These are phyloP conservation scores for Fonsecaea multimorphosa DNA, from an alignment of 2,329 filamentous ascomycete species.

Conservation along the genomic window DNA sequence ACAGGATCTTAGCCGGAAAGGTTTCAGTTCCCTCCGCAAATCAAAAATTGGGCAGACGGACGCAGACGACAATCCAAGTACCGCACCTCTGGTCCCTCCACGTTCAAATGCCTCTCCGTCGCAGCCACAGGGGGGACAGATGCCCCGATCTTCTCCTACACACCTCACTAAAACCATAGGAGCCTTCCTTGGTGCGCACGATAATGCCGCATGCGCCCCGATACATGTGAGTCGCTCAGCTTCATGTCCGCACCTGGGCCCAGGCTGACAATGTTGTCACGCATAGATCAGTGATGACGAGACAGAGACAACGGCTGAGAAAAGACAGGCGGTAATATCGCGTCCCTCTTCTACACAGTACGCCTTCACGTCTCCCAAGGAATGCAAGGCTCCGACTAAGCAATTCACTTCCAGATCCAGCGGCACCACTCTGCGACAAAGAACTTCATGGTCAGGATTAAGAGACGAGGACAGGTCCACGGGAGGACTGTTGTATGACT, in stretches of 20 bases:
- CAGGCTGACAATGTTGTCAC: not conserved
- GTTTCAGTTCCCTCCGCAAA: constrained; percentile 10
- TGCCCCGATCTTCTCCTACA: constrained; percentile 19
- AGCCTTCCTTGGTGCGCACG: constrained; percentile 15
- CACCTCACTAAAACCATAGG: constrained; percentile 22
- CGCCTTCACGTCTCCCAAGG: not conserved
- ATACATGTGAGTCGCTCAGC: constrained; percentile 20
- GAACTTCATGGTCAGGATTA: constrained; percentile 3
- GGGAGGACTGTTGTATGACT: constrained; percentile 26
- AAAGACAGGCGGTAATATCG: not conserved
- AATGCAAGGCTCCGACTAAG: constrained; percentile 10
- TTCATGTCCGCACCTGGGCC: not conserved
- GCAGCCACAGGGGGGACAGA: constrained; percentile 18
- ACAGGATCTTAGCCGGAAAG: constrained; percentile 1
- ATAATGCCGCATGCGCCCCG: constrained; percentile 23
- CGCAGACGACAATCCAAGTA: constrained; percentile 14
- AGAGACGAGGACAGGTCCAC: constrained; percentile 29
- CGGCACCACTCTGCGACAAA: not conserved
- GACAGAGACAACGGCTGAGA: not conserved
- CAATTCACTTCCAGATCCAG: constrained; percentile 7
- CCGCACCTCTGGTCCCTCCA: constrained; percentile 14
- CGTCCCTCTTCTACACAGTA: not conserved
- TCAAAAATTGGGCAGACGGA: constrained; percentile 4
- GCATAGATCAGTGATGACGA: constrained; percentile 34
- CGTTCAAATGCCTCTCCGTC: constrained; percentile 25